Evolutionary conservation across 345 rosid species (phyloP).

Genomic region (Dipteronia sinensis): DNA sequence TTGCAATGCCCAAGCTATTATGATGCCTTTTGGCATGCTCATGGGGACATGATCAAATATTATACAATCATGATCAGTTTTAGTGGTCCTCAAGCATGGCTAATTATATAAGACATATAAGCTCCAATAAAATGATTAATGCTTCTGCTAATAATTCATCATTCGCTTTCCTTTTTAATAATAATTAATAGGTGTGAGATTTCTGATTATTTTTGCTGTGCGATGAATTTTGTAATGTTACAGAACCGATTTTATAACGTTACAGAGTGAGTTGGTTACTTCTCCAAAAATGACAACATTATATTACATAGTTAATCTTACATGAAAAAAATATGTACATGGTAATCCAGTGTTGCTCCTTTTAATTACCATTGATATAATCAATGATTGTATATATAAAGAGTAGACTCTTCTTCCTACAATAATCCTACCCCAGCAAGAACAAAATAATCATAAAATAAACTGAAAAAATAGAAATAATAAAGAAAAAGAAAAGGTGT

Average conservation of each 20-base stretch:
- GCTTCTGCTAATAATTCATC: not conserved
- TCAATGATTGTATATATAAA: not conserved
- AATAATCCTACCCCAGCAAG: not conserved
- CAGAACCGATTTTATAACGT: too few relatives aligned
- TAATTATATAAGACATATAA: too few relatives aligned
- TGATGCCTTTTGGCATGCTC: slow-evolving; percentile 23
- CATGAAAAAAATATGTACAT: too few relatives aligned
- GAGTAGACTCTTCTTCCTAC: slow-evolving; percentile 2
- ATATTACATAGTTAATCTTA: too few relatives aligned
- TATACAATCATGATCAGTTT: not conserved
- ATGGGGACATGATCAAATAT: not conserved
- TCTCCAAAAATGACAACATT: too few relatives aligned
- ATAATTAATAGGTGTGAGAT: too few relatives aligned
- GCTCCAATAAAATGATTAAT: slow-evolving; percentile 9
- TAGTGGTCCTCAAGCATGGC: not conserved
- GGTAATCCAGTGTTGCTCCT: not conserved
- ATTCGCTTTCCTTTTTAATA: too few relatives aligned
- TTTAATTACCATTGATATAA: not conserved
- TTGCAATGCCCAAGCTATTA: not conserved
- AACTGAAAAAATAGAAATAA: not conserved
- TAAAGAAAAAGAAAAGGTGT: not conserved
- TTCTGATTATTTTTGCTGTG: too few relatives aligned
- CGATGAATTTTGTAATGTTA: too few relatives aligned
- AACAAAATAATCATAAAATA: not conserved
- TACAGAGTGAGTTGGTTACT: too few relatives aligned